Evolutionary conservation across 2,329 filamentous ascomycete species (phyloP).

Genomic region (Exophiala mesophila): DNA sequence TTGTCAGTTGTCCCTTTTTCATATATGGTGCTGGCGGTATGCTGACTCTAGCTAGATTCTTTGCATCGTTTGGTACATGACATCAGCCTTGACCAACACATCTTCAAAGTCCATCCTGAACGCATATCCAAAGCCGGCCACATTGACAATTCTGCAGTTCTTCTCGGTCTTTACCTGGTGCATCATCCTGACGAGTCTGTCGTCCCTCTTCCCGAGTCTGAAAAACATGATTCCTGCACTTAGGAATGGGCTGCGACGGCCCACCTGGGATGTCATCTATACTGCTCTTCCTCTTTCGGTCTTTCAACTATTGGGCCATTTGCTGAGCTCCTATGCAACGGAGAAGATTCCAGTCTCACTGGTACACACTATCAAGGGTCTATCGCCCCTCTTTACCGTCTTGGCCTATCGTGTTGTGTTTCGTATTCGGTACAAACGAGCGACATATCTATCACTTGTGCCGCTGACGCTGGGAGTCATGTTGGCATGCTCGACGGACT

Average conservation of each 20-base stretch:
- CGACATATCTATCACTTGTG: conserved; percentile 85
- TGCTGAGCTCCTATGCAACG: conserved; percentile 89
- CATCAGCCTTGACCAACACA: conserved; percentile 92
- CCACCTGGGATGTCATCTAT: conserved; percentile 72
- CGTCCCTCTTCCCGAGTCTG: conserved; percentile 65
- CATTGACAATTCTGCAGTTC: conserved; percentile 89
- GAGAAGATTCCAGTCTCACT: conserved; percentile 93
- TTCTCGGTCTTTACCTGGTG: conserved; percentile 87
- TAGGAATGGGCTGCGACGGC: conserved; percentile 74
- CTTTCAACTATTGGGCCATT: conserved; percentile 91
- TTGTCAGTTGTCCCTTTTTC: conserved; percentile 54
- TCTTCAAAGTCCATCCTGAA: conserved; percentile 97
- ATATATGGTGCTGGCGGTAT: conserved; percentile 2
- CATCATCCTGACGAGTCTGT: conserved; percentile 70
- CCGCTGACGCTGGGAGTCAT: conserved; percentile 92
- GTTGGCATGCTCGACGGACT: conserved; percentile 89
- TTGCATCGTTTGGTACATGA: conserved; percentile 89
- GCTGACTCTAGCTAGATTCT: conserved; percentile 57
- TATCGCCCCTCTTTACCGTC: conserved; percentile 93
- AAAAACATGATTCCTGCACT: conserved; percentile 70
- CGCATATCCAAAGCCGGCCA: conserved; percentile 83
- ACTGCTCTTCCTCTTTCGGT: conserved; percentile 86
- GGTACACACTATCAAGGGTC: conserved; percentile 96
- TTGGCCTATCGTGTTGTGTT: conserved; percentile 86
- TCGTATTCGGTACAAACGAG: conserved; percentile 76